Conservation (phyloP, 441 rosid genomes). For the Metrosideros polymorpha region DNA sequence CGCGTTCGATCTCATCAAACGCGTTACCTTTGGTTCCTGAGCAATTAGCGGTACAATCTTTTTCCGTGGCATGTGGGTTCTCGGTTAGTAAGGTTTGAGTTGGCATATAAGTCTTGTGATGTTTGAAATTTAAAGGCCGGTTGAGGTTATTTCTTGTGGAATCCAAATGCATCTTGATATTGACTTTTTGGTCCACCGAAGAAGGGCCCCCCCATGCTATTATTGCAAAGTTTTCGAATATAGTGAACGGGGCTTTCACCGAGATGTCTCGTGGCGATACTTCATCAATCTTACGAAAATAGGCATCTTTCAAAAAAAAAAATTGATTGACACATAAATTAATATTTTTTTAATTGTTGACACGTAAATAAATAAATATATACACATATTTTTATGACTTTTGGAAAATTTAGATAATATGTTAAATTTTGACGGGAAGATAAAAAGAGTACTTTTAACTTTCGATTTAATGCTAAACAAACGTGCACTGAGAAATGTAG, state of each 20-base stretch:
- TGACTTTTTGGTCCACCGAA: background rate
- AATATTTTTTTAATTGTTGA: too few species aligned
- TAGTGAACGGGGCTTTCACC: background rate
- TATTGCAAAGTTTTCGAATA: background rate
- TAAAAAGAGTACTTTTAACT: background rate
- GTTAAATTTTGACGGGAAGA: background rate
- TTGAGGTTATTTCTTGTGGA: background rate
- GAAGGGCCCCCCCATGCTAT: background rate
- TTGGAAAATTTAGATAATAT: background rate
- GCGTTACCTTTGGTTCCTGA: accelerated
- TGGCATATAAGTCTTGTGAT: background rate
- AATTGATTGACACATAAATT: too few species aligned
- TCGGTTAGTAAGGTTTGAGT: background rate
- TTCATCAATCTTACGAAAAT: background rate
- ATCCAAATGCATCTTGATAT: background rate
- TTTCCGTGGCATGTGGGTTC: background rate
- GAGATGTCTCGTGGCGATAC: background rate
- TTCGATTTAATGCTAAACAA: background rate
- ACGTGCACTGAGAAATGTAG: background rate
- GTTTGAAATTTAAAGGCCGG: background rate
- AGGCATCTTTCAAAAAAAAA: too few species aligned
- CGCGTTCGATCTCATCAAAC: too few species aligned
- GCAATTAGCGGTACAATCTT: background rate
- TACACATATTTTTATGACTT: background rate
- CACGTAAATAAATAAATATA: accelerated